phyloP scores from a whole-genome alignment of 805 yeast genomes.

The Candida tammaniensis region DNA sequence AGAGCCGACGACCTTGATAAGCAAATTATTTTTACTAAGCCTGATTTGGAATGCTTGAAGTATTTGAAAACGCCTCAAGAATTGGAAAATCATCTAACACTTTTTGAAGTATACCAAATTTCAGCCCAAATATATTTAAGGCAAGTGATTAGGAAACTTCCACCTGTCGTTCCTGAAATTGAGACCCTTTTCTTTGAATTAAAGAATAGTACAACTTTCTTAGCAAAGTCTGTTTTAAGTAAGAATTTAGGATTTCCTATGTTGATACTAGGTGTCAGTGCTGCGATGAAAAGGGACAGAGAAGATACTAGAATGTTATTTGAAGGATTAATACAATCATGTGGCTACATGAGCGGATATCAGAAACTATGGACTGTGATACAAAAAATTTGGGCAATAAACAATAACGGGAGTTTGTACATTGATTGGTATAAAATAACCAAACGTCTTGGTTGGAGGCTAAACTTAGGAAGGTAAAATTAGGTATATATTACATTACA shows the following conservation, averaged over 20 bases:
- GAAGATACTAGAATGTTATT: slow-evolving; percentile 1
- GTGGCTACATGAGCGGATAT: slow-evolving; percentile 3
- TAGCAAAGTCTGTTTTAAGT: slow-evolving; percentile 1
- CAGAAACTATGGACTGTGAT: slow-evolving; percentile 18
- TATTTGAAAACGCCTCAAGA: slow-evolving; percentile 5
- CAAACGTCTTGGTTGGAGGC: slow-evolving; percentile 37
- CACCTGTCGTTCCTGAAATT: slow-evolving; percentile 15
- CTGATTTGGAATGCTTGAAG: slow-evolving; percentile 1
- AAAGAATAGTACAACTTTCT: not conserved
- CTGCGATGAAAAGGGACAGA: slow-evolving; percentile 9
- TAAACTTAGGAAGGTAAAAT: slow-evolving; percentile 22
- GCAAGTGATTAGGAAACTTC: slow-evolving; percentile 11
- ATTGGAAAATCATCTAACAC: not conserved
- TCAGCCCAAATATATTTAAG: slow-evolving; percentile 8
- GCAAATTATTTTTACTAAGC: slow-evolving; percentile 1
- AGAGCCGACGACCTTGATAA: slow-evolving; percentile 4
- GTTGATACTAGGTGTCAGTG: slow-evolving; percentile 34
- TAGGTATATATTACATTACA: no score
- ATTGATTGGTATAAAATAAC: slow-evolving; percentile 45
- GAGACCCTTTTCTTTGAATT: slow-evolving; percentile 1
- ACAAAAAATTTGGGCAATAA: slow-evolving; percentile 37
- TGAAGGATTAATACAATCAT: not conserved
- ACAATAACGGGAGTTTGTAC: slow-evolving; percentile 24
- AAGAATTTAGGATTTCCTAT: slow-evolving; percentile 37
- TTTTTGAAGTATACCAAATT: slow-evolving; percentile 2